Evolutionary conservation across 306 rosid genomes (phyloP), one percentile per base, ranked within the genome.

Genomic region (Boehmeria nivea): DNA sequence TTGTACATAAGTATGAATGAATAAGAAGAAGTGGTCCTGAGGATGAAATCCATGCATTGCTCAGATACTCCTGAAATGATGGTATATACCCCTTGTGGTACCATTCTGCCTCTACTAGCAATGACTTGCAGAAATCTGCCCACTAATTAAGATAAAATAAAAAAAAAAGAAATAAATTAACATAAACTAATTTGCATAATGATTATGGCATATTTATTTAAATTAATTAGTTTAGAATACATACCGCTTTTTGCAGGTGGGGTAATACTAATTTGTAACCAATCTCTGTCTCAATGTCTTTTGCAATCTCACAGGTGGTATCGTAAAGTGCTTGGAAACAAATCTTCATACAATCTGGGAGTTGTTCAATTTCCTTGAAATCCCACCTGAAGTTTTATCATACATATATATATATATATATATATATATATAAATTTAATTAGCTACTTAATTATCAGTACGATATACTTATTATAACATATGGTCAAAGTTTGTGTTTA

Each of bases 81-180:
- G 90, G 90, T 22, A 51, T 61, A 33, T 86, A 51, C 20, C 75
- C 71, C 38, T 26, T 43, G 28, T 45, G 63, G 46, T 61, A 66
- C 94, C 94, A 81, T 69, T 76, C 66, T 39, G 94, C 94, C 68
- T 84, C 94, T 68, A 59, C 56, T 12, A 58, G 66, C 43, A 84
- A 52, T 39, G 85, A 69, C 33, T 78, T 78, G 56, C 80, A 76
- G 45, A 78, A 81, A 25, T 76, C 94, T 60, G 17, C 53, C 94
- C 88, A 81, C 94, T 84, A 16, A 8, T 23, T 50, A 20, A 20
- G 6, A 48, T 15, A 1, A 10, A 15, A 16, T 4, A n/a, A 15
- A 27, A 6, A 17, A 12, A 51, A 28, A 11, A 27, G 22, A n/a
- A n/a, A 10, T n/a, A 49, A 15, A 49, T 1, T 6, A 12, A 24